Evolutionary conservation across 1,284 basidiomycete genomes (phyloP), one percentile per base, ranked within the genome.

Genomic region (Sphaerobolus stellatus): DNA sequence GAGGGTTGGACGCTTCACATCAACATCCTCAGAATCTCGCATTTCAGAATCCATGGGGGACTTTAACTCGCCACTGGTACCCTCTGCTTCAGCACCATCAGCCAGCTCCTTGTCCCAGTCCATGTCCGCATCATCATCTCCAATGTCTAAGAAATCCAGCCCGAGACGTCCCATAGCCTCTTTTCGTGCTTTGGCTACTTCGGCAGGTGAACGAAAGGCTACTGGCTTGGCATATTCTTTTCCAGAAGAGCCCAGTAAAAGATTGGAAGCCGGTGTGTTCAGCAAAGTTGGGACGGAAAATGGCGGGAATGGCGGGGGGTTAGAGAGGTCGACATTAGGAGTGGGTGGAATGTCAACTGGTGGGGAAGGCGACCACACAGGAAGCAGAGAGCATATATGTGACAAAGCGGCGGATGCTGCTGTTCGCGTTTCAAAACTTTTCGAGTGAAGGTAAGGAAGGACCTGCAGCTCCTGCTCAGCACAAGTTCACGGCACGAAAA

Each of bases 331-430:
- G 47, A 43, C 40, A 33, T 45, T 45, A 5, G 43, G 25, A 38
- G 11, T 20, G 20, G 11, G 24, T 29, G 9, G 22, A 22, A 27
- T 11, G 18, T 7, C 18, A 24, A 0, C 54, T 52, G 24, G 66
- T 48, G 75, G 61, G 48, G 66, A 71, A 16, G 92, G 90, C 59
- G 78, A 75, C 94, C 94, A 96, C 16, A 91, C 72, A 1, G 93
- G 92, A 5, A 92, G 86, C 16, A 91, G 81, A 11, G 84, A 78
- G 64, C 90, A 94, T 59, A 96, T 93, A 60, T 92, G 87, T 0
- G 90, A 92, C 48, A 96, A 78, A 2, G 94, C 91, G 51, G 83
- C 81, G 1, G 91, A 90, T 3, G 92, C 91, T 1, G 94, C 90
- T 2, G 84, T 82, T 52, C 93, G 83, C 1, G 94, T 94, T 59